A percentile compares a stretch with the other conserved stretches of the same genome.
These are phyloP conservation scores for Candida vartiovaarae DNA, from an alignment of 805 yeast genomes.

Conservation along the genomic window DNA sequence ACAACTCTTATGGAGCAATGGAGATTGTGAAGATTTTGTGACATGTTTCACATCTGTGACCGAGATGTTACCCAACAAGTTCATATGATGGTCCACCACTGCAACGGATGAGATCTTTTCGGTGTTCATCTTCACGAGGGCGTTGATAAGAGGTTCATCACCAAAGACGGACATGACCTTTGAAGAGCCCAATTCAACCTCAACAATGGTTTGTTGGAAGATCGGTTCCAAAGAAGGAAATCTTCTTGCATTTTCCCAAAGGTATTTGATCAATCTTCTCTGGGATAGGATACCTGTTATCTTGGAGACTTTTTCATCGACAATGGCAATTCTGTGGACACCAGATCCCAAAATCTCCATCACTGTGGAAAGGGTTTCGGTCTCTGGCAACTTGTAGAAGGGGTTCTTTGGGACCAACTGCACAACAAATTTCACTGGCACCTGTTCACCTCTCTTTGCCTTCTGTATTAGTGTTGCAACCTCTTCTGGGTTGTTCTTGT, in stretches of 20 bases:
- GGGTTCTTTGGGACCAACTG: slow-evolving; percentile 84
- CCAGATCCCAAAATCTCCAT: slow-evolving; percentile 91
- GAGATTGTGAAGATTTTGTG: slow-evolving; percentile 81
- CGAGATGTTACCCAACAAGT: slow-evolving; percentile 84
- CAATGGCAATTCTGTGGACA: slow-evolving; percentile 87
- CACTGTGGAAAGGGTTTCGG: slow-evolving; percentile 62
- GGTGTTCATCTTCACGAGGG: slow-evolving; percentile 75
- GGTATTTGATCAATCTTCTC: slow-evolving; percentile 72
- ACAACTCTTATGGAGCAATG: slow-evolving; percentile 73
- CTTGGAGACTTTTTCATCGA: slow-evolving; percentile 41
- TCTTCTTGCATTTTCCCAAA: slow-evolving; percentile 90
- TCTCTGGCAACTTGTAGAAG: slow-evolving; percentile 67
- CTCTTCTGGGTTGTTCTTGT: slow-evolving; percentile 29
- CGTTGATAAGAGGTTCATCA: slow-evolving; percentile 82
- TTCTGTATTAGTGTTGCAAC: slow-evolving; percentile 38
- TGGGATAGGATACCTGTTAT: slow-evolving; percentile 87
- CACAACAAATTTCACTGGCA: slow-evolving; percentile 85
- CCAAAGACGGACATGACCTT: slow-evolving; percentile 79
- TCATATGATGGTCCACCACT: slow-evolving; percentile 72
- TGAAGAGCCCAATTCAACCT: slow-evolving; percentile 66
- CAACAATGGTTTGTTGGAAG: slow-evolving; percentile 59
- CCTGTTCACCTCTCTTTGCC: slow-evolving; percentile 84
- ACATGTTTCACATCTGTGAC: slow-evolving; percentile 91
- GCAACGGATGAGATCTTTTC: slow-evolving; percentile 87
- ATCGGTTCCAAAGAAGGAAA: slow-evolving; percentile 77